Percentiles rank a stretch among this genome's conserved stretches.
Conservation (phyloP, 768 basidiomycete species). For the Termitomyces sp. region DNA sequence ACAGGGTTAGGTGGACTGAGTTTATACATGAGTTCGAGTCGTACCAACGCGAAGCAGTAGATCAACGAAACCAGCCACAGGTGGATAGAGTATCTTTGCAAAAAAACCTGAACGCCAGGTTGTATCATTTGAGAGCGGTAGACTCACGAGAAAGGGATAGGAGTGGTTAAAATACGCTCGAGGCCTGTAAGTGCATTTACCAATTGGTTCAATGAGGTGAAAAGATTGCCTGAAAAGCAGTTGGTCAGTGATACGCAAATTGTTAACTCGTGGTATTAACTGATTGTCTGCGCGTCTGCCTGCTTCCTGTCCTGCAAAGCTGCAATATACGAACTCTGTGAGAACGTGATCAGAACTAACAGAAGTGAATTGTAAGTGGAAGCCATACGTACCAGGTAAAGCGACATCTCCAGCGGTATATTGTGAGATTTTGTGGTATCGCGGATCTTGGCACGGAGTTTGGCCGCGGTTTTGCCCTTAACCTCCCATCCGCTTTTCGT, state of each 20-base stretch:
- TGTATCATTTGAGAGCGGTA: not conserved
- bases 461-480: conserved; percentile 60
- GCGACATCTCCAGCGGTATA: conserved; percentile 62
- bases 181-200: conserved; percentile 65
- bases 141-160: conserved; percentile 69
- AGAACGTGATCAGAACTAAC: not conserved
- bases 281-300: conserved; percentile 55
- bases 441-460: conserved; percentile 44
- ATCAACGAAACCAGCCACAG: conserved; percentile 61
- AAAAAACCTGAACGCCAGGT: not conserved
- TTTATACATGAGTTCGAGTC: conserved; percentile 10
- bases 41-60: conserved; percentile 57
- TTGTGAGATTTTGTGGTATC: conserved; percentile 48
- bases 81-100: conserved; percentile 56
- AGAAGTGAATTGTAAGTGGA: not conserved
- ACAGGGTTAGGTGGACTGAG: not conserved
- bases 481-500: conserved; percentile 43
- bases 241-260: not conserved
- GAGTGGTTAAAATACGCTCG: conserved; percentile 70
- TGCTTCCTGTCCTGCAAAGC: conserved; percentile 51
- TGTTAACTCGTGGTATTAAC: conserved; percentile 30
- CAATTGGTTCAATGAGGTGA: conserved; percentile 46
- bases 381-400: conserved; percentile 49
- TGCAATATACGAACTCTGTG: conserved; percentile 65
- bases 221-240: conserved; percentile 34